Conservation (phyloP, 2,329 filamentous ascomycete species). For the Ilyonectria mors-panacis region DNA sequence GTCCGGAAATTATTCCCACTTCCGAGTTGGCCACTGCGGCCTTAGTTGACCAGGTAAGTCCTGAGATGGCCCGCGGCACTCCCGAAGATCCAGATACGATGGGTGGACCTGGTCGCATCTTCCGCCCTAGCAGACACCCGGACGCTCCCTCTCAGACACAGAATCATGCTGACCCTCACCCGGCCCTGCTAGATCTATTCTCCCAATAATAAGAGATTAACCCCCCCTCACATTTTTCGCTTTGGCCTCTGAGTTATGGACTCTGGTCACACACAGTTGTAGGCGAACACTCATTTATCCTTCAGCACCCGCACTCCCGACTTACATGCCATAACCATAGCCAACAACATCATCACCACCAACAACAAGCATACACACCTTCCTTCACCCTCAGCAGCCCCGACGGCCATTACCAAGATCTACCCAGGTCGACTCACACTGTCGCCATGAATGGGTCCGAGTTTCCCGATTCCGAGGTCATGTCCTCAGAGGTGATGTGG, state of each 20-base stretch:
- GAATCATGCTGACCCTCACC: constrained; percentile 49
- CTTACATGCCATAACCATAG: constrained; percentile 46
- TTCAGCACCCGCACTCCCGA: constrained; percentile 41
- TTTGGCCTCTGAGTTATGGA: constrained; percentile 59
- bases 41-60: constrained; percentile 49
- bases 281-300: constrained; percentile 53
- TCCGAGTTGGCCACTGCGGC: constrained; percentile 50
- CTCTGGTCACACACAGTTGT: constrained; percentile 67
- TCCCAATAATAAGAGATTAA: constrained; percentile 46
- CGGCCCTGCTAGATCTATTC: constrained; percentile 46
- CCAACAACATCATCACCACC: constrained; percentile 53
- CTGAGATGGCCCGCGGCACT: constrained; percentile 48
- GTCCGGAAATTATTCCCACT: constrained; percentile 51
- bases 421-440: constrained; percentile 58
- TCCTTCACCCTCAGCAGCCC: constrained; percentile 64
- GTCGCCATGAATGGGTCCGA: constrained; percentile 65
- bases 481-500: constrained; percentile 66
- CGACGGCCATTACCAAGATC: constrained; percentile 64
- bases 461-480: constrained; percentile 64
- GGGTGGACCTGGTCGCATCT: constrained; percentile 43
- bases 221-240: constrained; percentile 38
- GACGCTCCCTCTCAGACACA: constrained; percentile 35
- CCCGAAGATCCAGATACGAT: constrained; percentile 50
- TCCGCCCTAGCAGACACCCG: constrained; percentile 42
- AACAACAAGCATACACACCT: constrained; percentile 61